These are phyloP conservation scores for Rusavskia elegans DNA, from an alignment of 495 filamentous ascomycete genomes.

Conservation along the genomic window DNA sequence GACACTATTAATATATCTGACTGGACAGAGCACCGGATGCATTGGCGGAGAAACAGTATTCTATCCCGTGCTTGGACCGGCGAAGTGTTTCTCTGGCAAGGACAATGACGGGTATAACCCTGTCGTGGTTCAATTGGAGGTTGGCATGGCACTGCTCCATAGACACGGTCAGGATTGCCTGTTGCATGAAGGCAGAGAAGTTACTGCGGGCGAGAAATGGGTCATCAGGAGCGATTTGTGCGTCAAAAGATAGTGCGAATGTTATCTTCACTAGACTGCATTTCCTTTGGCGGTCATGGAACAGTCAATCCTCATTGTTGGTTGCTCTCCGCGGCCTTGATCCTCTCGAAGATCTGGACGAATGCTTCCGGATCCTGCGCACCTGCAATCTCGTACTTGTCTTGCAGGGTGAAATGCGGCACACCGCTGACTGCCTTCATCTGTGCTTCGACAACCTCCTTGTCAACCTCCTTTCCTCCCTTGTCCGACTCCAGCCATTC, in stretches of 20 bases:
- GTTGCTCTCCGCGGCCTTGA: slow-evolving; percentile 24
- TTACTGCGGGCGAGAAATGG: slow-evolving; percentile 79
- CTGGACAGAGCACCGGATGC: slow-evolving; percentile 48
- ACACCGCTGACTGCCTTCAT: slow-evolving; percentile 48
- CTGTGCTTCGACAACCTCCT: slow-evolving; percentile 46
- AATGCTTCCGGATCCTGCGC: slow-evolving; percentile 46
- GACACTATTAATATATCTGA: slow-evolving; percentile 83
- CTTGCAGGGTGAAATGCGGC: slow-evolving; percentile 58
- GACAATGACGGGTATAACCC: slow-evolving; percentile 34
- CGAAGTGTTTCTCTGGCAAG: slow-evolving; percentile 31
- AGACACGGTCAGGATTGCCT: slow-evolving; percentile 81
- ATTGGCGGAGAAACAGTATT: slow-evolving; percentile 83
- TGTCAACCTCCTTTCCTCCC: slow-evolving; percentile 55
- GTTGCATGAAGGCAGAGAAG: slow-evolving; percentile 74
- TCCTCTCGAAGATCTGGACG: slow-evolving; percentile 35
- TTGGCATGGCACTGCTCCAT: slow-evolving; percentile 73
- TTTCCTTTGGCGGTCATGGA: too few species aligned
- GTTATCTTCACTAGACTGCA: too few species aligned
- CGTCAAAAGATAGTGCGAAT: slow-evolving; percentile 32
- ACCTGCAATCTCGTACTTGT: slow-evolving; percentile 43
- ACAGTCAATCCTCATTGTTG: too few species aligned
- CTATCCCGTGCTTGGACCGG: slow-evolving; percentile 44
- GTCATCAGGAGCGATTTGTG: slow-evolving; percentile 79
- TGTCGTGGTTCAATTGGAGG: slow-evolving; percentile 54
- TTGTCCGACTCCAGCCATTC: slow-evolving; percentile 44